phyloP scores from a whole-genome alignment of 495 filamentous ascomycete species.

The Apiosordaria backusii region DNA sequence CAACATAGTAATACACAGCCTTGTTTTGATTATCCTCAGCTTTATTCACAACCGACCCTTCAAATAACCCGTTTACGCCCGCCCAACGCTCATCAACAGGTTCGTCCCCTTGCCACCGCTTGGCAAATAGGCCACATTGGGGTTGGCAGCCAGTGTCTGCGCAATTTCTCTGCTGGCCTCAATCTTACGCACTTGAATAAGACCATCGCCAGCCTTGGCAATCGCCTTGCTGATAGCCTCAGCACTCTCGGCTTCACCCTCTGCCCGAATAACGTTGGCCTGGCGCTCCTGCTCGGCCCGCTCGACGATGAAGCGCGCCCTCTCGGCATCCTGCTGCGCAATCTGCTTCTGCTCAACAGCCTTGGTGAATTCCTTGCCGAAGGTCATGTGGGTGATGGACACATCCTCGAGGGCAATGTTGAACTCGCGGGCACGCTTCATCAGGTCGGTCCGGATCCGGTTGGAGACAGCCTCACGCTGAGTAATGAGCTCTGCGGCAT shows the following conservation, averaged over 20 bases:
- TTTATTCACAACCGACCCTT: conserved; percentile 3
- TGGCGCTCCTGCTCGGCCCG: conserved; percentile 98
- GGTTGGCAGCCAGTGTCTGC: conserved; percentile 80
- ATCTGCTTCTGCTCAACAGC: conserved; percentile 99
- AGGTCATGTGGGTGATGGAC: conserved; percentile 99
- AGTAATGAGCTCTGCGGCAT: conserved; percentile 98
- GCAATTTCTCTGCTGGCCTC: conserved; percentile 97
- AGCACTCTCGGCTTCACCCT: conserved; percentile 94
- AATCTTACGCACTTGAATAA: conserved; percentile 93
- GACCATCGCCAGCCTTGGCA: conserved; percentile 84
- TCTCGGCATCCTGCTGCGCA: conserved; percentile 97
- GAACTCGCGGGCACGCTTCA: conserved; percentile 95
- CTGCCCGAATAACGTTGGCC: conserved; percentile 94
- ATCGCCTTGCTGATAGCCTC: conserved; percentile 92
- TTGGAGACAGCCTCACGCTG: conserved; percentile 95
- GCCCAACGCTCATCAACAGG: conserved; percentile 50
- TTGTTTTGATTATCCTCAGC: conserved; percentile 14
- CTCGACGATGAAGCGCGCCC: conserved; percentile 97
- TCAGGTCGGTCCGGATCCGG: conserved; percentile 90
- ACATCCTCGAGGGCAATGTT: conserved; percentile 99
- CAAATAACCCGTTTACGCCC: conserved; percentile 24
- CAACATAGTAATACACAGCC: conserved; percentile 31
- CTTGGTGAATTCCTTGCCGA: conserved; percentile 97
- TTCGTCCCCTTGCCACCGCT: conserved; percentile 67
- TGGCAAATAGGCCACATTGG: conserved; percentile 94